Evolutionary conservation across 805 yeast genomes (phyloP), one percentile per base, ranked within the genome.

Genomic region (Scheffersomyces amazonensis): DNA sequence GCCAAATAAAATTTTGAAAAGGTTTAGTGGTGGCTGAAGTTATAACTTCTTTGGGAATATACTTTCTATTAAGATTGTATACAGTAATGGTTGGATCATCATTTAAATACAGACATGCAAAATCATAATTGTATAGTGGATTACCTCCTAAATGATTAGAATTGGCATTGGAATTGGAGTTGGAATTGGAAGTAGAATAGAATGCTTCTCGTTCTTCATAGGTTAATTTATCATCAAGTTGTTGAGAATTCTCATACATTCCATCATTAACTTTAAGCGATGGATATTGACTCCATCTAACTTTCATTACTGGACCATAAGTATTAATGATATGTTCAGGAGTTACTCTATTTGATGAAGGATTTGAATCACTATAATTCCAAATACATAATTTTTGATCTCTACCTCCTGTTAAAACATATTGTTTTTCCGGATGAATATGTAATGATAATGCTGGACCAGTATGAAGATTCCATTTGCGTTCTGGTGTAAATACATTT

Each of bases 391-490:
- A 69, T 48, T 81, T 82, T 37, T 84, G 83, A 60, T 93, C 99
- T 50, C 97, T 73, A 6, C 99, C 99, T 12, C 97, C 97, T 16
- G 96, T 87, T 4, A 83, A 81, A 16, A 93, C 75, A 50, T 82
- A 86, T 45, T 90, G 96, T 25, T 73, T 57, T 27, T 80, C 81
- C 0, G 95, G 95, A 54, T 90, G 96, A 81, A 96, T 89, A 50
- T 87, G 89, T 4, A 93, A 60, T 4, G 95, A 78, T 13, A 90
- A 66, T 0, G 96, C 98, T 2, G 96, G 95, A 0, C 96, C 96
- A 2, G 88, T 77, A 56, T 91, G 98, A 3, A 96, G 95, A 50
- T 83, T 86, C 56, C 93, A 73, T 42, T 82, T 80, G 36, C 81
- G 69, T 50, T 91, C 97, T 4, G 91, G 81, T 25, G 75, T 74